Evolutionary conservation across 1,284 basidiomycete genomes (phyloP).

Genomic region (Kalmanozyma brasiliensis): DNA sequence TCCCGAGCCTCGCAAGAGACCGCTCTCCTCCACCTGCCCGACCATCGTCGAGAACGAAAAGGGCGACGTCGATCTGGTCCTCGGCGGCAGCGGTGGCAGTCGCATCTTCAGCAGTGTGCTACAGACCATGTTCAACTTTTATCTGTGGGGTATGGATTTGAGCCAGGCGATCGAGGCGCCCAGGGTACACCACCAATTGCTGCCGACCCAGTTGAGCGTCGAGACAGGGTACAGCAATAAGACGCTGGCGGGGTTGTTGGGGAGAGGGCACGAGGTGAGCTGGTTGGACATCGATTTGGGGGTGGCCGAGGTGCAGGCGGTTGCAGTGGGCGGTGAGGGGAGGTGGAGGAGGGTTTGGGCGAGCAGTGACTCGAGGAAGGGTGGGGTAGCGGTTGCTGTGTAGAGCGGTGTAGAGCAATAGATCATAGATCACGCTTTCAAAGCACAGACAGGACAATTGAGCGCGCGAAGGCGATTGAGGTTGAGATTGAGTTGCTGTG

Average conservation of each 20-base stretch:
- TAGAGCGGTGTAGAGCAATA: slow-evolving; percentile 8
- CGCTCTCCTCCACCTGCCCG: slow-evolving; percentile 68
- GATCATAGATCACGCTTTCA: neutral
- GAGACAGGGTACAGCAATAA: slow-evolving; percentile 53
- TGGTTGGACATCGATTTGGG: slow-evolving; percentile 58
- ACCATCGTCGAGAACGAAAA: slow-evolving; percentile 66
- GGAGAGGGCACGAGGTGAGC: slow-evolving; percentile 47
- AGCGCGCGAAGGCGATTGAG: too few species aligned
- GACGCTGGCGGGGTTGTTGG: slow-evolving; percentile 34
- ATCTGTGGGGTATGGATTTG: slow-evolving; percentile 83
- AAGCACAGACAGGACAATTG: neutral
- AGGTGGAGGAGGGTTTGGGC: slow-evolving; percentile 28
- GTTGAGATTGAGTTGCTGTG: too few species aligned
- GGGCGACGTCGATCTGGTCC: slow-evolving; percentile 67
- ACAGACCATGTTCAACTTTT: slow-evolving; percentile 80
- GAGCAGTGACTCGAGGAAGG: slow-evolving; percentile 61
- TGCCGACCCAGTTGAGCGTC: slow-evolving; percentile 48
- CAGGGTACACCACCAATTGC: slow-evolving; percentile 85
- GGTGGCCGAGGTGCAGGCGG: slow-evolving; percentile 57
- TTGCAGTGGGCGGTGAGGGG: slow-evolving; percentile 15
- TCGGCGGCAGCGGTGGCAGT: slow-evolving; percentile 69
- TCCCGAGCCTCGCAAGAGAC: slow-evolving; percentile 68
- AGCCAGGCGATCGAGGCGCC: slow-evolving; percentile 84
- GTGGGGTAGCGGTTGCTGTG: slow-evolving; percentile 55
- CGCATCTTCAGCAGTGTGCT: slow-evolving; percentile 77